Evolutionary conservation across 352 stramenopile genomes (phyloP), one percentile per base, ranked within the genome.

Genomic region (Elongisporangium undulatum): DNA sequence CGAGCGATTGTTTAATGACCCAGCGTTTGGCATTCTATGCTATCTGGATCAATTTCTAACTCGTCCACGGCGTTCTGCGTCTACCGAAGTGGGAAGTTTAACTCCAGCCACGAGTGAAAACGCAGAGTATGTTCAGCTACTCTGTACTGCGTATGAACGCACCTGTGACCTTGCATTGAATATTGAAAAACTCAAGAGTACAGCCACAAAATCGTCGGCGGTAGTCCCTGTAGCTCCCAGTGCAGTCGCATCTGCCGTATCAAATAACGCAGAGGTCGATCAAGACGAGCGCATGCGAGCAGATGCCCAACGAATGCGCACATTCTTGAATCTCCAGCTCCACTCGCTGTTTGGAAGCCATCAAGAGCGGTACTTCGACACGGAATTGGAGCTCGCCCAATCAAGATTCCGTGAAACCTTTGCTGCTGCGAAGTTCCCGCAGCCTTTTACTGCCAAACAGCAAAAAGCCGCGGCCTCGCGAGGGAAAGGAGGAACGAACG

Each of bases 261-360:
- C 53, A 8, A 24, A 51, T 22, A 51, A 67, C 22, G 57, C 16
- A n/a, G 53, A 17, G 13, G 34, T 19, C 17, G 49, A 41, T 9
- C 16, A 62, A 3, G 58, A 68, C 2, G 29, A 62, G 1, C 49
- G 10, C 3, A 56, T 52, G 7, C 39, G 52, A 0, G 38, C 64
- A 17, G 64, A 68, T 24, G 69, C 67, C 15, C 55, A 72, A 45
- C 75, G 85, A 4, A 90, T 94, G 67, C 74, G 71, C 16, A 77
- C 75, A 1, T 94, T 94, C 55, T 69, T 94, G 20, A 74, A 67
- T 51, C 68, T 90, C 0, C 85, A 94, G 61, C 70, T 94, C 19
- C 85, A 94, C 56, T 90, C 82, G 12, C 69, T 94, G 7, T 94
- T 94, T 62, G 85, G 76, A 0, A 85, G 68, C 39, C 85, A 94